These are phyloP conservation scores for Quercus gilva DNA, from an alignment of 306 rosid species.

Conservation along the genomic window DNA sequence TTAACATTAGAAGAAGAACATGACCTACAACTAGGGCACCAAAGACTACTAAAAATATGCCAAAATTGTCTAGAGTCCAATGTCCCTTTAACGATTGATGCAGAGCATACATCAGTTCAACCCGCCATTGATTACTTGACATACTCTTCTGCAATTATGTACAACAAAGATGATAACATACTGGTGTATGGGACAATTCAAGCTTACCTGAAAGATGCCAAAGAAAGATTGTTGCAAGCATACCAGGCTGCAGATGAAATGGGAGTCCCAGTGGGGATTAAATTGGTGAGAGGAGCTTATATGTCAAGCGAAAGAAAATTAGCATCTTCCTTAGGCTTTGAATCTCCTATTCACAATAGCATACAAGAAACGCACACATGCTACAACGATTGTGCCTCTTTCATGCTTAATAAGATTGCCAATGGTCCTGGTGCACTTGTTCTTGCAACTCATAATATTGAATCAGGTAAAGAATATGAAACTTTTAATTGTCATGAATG, in stretches of 20 bases:
- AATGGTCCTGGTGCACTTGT: constrained; percentile 60
- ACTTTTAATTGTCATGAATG: not conserved
- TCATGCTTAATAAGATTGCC: constrained; percentile 64
- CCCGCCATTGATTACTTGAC: constrained; percentile 94
- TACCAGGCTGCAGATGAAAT: constrained; percentile 50
- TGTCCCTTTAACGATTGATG: constrained; percentile 66
- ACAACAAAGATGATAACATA: constrained; percentile 51
- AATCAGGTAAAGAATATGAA: constrained; percentile 55
- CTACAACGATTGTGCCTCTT: constrained; percentile 62
- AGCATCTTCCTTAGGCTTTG: constrained; percentile 59
- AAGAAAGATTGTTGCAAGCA: constrained; percentile 50
- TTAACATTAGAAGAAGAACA: constrained; percentile 60
- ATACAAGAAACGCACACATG: constrained; percentile 72
- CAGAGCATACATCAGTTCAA: constrained; percentile 76
- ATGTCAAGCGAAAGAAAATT: constrained; percentile 68
- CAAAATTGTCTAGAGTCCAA: constrained; percentile 50
- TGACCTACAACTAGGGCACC: constrained; percentile 51
- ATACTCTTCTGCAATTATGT: constrained; percentile 54
- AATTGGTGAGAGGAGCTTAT: constrained; percentile 90
- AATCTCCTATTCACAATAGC: constrained; percentile 71
- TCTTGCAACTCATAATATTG: constrained; percentile 82
- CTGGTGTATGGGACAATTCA: constrained; percentile 71
- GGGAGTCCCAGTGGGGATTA: constrained; percentile 79
- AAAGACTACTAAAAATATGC: constrained; percentile 56
- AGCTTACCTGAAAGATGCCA: constrained; percentile 80